Base-by-base conservation (phyloP, 768 basidiomycete species). In the Leccinum disarticulatum region DNA sequence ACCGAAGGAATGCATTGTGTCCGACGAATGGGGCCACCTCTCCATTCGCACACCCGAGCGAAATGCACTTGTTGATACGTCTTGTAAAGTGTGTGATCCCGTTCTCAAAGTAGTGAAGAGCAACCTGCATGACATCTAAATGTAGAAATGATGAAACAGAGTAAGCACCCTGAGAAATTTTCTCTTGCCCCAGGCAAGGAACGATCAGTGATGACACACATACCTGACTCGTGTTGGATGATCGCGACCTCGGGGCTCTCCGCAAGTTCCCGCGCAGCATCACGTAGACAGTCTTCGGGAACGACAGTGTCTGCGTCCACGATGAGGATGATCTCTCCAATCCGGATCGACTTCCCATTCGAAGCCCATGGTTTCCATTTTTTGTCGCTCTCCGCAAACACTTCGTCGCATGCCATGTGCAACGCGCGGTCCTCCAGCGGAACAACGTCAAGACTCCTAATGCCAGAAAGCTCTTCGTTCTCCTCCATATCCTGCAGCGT, bases 301-400 rank as follows among this genome's bases (percentile, higher is more conserved):
- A 95, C 92, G 62, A 93, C 79, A 3, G 93, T 95, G 69, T 95
- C 93, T 2, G 92, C 88, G 71, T 95, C 93, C 61, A 94, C 85
- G 56, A 95, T 81, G 52, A 95, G 80, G 60, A 95, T 85, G 64
- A 94, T 71, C 58, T 90, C 89, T 10, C 90, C 91, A 22, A 95
- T 77, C 27, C 94, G 83, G 25, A 95, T 75, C 2, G 85, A 83
- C 61, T 84, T 84, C 0, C 84, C 90, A 50, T 93, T 93, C 69
- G 79, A 81, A 0, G 89, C 87, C 91, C 90, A 87, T 7, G 90
- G 88, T 64, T 79, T 83, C 83, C 84, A 90, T 52, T 76, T 79
- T 49, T 74, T 64, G 6, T 80, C 87, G 22, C 73, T 84, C 67
- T 83, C 83, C 66, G 83, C 77, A 61, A 78, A 88, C 43, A 84